These are phyloP conservation scores for Magnaporthales sp. DNA, from an alignment of 2,329 filamentous ascomycete genomes.

Conservation along the genomic window DNA sequence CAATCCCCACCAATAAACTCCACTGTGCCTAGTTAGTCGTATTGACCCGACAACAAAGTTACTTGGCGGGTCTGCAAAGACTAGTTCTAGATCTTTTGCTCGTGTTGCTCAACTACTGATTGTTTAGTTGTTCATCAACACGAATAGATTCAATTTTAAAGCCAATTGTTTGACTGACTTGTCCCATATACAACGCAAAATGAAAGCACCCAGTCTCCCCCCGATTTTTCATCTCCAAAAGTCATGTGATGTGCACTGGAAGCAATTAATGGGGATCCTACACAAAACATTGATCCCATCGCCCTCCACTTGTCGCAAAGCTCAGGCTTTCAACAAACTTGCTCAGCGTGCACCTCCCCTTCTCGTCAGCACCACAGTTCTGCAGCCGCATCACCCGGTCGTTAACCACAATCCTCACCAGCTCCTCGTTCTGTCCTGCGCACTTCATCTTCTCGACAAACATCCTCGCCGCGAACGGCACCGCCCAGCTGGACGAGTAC, in stretches of 20 bases:
- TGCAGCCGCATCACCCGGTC: constrained; percentile 68
- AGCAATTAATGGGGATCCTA: background rate
- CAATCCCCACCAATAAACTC: background rate
- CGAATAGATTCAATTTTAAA: background rate
- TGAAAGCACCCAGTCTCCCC: too few relatives aligned
- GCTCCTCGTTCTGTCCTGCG: constrained; percentile 45
- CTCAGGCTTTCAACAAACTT: constrained; percentile 66
- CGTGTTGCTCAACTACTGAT: background rate
- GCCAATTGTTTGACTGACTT: background rate
- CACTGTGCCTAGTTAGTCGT: background rate
- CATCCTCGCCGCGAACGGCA: constrained; percentile 72
- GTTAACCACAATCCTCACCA: constrained; percentile 75
- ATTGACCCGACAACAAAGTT: background rate
- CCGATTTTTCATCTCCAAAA: background rate
- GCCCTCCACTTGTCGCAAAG: constrained; percentile 64
- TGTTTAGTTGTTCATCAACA: background rate
- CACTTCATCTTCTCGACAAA: constrained; percentile 87
- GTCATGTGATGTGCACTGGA: background rate
- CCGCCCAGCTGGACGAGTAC: constrained; percentile 68
- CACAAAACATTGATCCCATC: constrained; percentile 59
- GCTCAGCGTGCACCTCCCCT: constrained; percentile 62
- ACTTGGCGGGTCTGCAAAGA: background rate
- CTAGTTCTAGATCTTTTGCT: background rate
- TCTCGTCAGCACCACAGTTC: constrained; percentile 59
- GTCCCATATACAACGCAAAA: background rate